These are phyloP conservation scores for Tripterygium wilfordii DNA, from an alignment of 177 flowering plant species.

Conservation along the genomic window DNA sequence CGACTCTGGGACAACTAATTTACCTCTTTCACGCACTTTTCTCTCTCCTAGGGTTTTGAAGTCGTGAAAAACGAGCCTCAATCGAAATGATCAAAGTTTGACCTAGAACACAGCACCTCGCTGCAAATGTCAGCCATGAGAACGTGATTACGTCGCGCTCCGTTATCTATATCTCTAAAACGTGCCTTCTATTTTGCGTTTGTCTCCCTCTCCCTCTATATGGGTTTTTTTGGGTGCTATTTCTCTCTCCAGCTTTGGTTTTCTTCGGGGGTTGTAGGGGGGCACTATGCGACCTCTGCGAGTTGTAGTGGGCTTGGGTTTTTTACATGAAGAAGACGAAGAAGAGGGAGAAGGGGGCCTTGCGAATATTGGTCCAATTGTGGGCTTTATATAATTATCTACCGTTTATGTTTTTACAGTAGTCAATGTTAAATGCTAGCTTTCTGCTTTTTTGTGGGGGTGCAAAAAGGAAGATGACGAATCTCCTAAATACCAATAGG, in stretches of 20 bases:
- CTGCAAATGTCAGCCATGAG: slow-evolving; percentile 24
- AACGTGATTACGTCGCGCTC: slow-evolving; percentile 7
- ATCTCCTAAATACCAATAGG: too few species aligned
- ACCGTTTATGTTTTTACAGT: too few species aligned
- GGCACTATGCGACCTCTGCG: neutral
- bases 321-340: slow-evolving; percentile 7
- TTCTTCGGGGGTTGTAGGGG: slow-evolving; percentile 6
- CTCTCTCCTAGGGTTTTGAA: slow-evolving; percentile 31
- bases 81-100: slow-evolving; percentile 8
- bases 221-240: neutral
- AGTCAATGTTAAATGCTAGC: too few species aligned
- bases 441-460: too few species aligned
- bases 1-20: neutral
- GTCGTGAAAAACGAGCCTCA: neutral
- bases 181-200: neutral
- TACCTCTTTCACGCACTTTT: neutral
- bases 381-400: too few species aligned
- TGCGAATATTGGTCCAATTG: too few species aligned
- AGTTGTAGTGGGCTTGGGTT: slow-evolving; percentile 17
- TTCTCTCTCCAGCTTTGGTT: neutral
- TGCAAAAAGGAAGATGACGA: too few species aligned
- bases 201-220: neutral
- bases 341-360: neutral
- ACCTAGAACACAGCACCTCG: slow-evolving; percentile 11
- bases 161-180: neutral